Evolutionary conservation across 2,329 filamentous ascomycete species (phyloP).

Genomic region (Scytalidium sp.): DNA sequence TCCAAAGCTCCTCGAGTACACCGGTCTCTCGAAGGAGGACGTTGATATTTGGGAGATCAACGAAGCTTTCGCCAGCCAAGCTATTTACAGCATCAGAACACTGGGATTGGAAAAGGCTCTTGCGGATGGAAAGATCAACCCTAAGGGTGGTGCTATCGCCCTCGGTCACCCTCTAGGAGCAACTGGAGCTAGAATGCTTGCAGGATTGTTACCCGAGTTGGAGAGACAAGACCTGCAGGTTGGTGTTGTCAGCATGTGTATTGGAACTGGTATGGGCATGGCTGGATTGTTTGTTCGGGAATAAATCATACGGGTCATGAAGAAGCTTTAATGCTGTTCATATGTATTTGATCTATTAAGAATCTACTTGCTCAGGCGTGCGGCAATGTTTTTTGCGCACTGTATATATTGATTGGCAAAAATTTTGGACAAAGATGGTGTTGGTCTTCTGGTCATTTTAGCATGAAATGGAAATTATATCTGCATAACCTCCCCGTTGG

Average conservation of each 20-base stretch:
- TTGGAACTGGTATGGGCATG: slow-evolving; percentile 80
- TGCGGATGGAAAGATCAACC: slow-evolving; percentile 74
- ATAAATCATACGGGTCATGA: slow-evolving; percentile 32
- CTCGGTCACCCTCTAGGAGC: slow-evolving; percentile 88
- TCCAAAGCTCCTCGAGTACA: slow-evolving; percentile 70
- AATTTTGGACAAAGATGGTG: background rate
- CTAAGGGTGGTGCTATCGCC: slow-evolving; percentile 92
- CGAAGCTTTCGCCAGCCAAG: slow-evolving; percentile 70
- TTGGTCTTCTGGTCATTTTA: background rate
- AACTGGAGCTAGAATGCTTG: slow-evolving; percentile 76
- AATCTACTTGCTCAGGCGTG: background rate
- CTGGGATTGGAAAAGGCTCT: slow-evolving; percentile 62
- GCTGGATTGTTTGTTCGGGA: slow-evolving; percentile 65
- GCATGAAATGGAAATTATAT: too few relatives aligned
- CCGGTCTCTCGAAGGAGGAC: slow-evolving; percentile 65
- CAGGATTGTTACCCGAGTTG: slow-evolving; percentile 64
- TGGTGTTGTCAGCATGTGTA: slow-evolving; percentile 89
- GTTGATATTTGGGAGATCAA: slow-evolving; percentile 92
- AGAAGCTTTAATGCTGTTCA: background rate
- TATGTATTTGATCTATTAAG: background rate
- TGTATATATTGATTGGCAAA: background rate
- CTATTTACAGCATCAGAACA: slow-evolving; percentile 67
- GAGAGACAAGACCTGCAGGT: slow-evolving; percentile 66
- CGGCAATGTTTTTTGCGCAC: background rate
- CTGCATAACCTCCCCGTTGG: too few relatives aligned